Evolutionary conservation across 164 flowering plant genomes (phyloP), one percentile per base, ranked within the genome.

Genomic region (Chloranthus sessilifolius): DNA sequence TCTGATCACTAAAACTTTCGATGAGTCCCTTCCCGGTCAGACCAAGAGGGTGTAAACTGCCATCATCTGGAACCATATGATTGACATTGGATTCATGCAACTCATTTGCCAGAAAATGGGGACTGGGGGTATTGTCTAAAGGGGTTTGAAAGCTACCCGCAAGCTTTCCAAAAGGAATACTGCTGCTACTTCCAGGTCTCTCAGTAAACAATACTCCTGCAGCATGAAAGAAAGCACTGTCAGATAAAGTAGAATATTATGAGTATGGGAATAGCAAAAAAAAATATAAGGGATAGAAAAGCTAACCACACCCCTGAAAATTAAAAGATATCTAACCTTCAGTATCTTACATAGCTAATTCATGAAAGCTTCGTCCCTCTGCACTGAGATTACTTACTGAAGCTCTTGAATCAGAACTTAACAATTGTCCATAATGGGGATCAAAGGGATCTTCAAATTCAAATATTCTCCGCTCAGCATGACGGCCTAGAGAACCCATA

Each of bases 11-110:
- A 39, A n/a, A n/a, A n/a, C 55, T 67, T 70, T 21, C 62, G 9
- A 55, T 67, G 57, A 47, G 62, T 43, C 21, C 72, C n/a, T 61
- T 79, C 84, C 45, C 83, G 78, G 71, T 89, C 97, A 63, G 97
- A 84, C 94, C 94, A 72, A 86, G 74, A 35, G 90, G 97, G 54
- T 86, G 88, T 70, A 84, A 37, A 61, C 68, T 74, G 52, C 58
- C 69, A 34, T 73, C 80, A 28, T 65, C 49, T 12, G 47, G 28
- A 29, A 39, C 11, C 7, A 30, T 64, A 50, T 63, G 73, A 58
- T 47, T 60, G n/a, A n/a, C n/a, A 39, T 63, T 20, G 22, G 54
- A 15, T 22, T 69, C 78, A 14, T 42, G 44, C 11, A 52, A 33
- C 52, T 77, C 72, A 69, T 53, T 69, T 40, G 59, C 45, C 44